A percentile compares a stretch with the other conserved stretches of the same genome.
These are phyloP conservation scores for Acanthamoeba lenticulata DNA, from an alignment of 208 protist genomes.

Conservation along the genomic window DNA sequence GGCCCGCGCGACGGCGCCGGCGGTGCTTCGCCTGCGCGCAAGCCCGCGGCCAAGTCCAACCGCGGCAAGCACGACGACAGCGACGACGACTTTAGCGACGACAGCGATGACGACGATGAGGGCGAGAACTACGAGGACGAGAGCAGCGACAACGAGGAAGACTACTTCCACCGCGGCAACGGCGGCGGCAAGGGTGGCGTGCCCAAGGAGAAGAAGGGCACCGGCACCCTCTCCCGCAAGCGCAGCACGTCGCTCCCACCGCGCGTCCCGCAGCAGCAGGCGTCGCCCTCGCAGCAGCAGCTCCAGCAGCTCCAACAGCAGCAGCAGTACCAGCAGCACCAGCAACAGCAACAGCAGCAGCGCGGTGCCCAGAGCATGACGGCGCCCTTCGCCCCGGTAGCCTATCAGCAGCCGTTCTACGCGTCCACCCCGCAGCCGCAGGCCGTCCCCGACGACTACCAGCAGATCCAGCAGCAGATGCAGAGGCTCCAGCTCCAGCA, in stretches of 20 bases:
- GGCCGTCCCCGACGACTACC: background rate
- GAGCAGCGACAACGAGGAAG: background rate
- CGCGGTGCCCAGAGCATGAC: slow-evolving; percentile 12
- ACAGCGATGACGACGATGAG: background rate
- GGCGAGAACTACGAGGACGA: background rate
- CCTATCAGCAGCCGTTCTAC: slow-evolving; percentile 24
- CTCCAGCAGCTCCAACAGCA: background rate
- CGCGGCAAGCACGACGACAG: slow-evolving; percentile 12
- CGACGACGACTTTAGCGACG: slow-evolving; percentile 3
- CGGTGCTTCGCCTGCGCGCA: background rate
- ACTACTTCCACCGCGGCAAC: background rate
- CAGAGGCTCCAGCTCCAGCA: slow-evolving; percentile 1
- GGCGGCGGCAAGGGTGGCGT: background rate
- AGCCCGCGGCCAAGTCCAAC: background rate
- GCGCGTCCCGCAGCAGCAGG: background rate
- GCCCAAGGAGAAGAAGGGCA: background rate
- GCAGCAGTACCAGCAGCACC: background rate
- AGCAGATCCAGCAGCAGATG: slow-evolving; percentile 23
- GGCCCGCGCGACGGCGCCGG: too few relatives aligned
- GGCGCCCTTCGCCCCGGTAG: slow-evolving; percentile 9
- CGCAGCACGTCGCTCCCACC: background rate
- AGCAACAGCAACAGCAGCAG: slow-evolving; percentile 52
- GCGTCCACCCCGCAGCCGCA: slow-evolving; percentile 5
- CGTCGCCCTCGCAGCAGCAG: background rate
- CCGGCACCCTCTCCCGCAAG: slow-evolving; percentile 17